These are phyloP conservation scores for Fusarium caatingaense DNA, from an alignment of 2,329 filamentous ascomycete genomes.

Conservation along the genomic window DNA sequence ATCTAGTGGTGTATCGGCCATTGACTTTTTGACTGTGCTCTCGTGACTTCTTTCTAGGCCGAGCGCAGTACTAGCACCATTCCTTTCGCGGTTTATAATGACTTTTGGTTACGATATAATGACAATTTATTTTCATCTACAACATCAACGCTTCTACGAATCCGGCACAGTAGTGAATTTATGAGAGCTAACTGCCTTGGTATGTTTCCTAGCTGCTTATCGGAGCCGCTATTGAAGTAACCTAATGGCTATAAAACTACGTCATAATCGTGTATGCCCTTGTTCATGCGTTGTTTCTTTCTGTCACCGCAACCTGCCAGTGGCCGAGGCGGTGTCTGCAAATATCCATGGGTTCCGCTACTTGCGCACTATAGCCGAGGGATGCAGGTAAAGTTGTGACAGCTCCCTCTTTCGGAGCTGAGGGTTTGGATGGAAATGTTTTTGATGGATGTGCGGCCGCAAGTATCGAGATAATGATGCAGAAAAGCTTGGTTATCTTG, in stretches of 20 bases:
- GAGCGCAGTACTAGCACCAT: neutral
- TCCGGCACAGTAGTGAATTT: neutral
- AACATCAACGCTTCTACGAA: neutral
- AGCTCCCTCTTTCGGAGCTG: too few species aligned
- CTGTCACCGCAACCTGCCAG: neutral
- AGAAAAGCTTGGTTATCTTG: constrained; percentile 56
- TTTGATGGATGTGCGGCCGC: constrained; percentile 46
- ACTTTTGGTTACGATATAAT: neutral
- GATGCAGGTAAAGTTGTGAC: neutral
- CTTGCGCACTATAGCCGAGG: neutral
- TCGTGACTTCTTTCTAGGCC: neutral
- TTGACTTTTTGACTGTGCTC: neutral
- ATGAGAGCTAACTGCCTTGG: neutral
- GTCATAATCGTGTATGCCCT: constrained; percentile 17
- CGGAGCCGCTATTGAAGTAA: neutral
- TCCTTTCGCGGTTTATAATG: neutral
- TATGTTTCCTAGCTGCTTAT: neutral
- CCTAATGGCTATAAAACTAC: neutral
- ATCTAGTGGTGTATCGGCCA: neutral
- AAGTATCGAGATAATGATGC: constrained; percentile 57
- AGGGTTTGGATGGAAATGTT: neutral
- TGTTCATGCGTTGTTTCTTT: neutral
- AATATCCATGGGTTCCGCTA: neutral
- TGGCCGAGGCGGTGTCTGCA: neutral
- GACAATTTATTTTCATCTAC: neutral